phyloP scores from a whole-genome alignment of 1,284 basidiomycete species.

The Puccinia hordei region DNA sequence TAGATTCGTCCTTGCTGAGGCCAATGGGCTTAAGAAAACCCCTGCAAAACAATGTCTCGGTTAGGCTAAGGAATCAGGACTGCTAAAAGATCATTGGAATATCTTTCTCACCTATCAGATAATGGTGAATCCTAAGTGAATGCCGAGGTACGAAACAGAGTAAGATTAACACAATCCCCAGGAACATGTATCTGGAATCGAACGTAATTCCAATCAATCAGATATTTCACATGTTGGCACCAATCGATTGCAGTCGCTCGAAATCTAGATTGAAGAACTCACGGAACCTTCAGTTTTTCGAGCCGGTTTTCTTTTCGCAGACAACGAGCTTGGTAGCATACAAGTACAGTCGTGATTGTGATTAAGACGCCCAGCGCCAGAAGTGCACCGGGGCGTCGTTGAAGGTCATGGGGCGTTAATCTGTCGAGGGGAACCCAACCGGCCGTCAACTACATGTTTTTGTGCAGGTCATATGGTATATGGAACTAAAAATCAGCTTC shows the following conservation, averaged over 20 bases:
- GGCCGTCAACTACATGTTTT: slow-evolving; percentile 1
- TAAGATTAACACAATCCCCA: slow-evolving; percentile 10
- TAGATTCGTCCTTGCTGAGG: slow-evolving; percentile 5
- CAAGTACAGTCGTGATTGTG: background rate
- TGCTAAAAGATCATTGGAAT: background rate
- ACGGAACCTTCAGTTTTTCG: background rate
- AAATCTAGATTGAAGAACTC: background rate
- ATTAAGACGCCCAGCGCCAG: background rate
- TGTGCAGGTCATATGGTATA: background rate
- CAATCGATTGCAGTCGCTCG: background rate
- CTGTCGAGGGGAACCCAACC: slow-evolving; percentile 36
- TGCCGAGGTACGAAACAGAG: slow-evolving; percentile 19
- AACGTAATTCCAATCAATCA: background rate
- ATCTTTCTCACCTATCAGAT: slow-evolving; percentile 8
- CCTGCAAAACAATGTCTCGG: background rate
- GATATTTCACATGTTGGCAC: background rate
- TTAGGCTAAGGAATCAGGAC: background rate
- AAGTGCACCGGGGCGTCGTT: slow-evolving; percentile 23
- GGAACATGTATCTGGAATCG: slow-evolving; percentile 5
- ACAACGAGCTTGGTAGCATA: slow-evolving; percentile 11
- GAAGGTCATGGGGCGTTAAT: slow-evolving; percentile 36
- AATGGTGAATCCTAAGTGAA: slow-evolving; percentile 34
- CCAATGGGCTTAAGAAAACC: slow-evolving; percentile 26
- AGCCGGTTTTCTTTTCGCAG: slow-evolving; percentile 26
- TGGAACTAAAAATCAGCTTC: slow-evolving; percentile 3